Evolutionary conservation across 495 filamentous ascomycete genomes (phyloP), one percentile per base, ranked within the genome.

Genomic region (Aspergillus olivimuriae): DNA sequence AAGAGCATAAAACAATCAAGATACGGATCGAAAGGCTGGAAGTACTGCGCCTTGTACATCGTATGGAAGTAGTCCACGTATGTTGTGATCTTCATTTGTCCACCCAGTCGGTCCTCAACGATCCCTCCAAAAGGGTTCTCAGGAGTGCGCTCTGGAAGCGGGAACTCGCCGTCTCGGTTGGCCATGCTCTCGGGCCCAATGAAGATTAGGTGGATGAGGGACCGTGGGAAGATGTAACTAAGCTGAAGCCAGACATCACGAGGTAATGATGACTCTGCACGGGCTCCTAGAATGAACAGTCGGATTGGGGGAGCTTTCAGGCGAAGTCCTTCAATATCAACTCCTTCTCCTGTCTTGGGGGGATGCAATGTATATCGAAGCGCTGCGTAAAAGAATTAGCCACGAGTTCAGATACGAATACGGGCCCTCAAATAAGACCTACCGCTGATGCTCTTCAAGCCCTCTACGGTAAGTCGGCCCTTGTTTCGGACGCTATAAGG

Each of bases 21-120:
- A 62, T 99, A 99, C 1, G 92, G 92, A 61, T 99, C 92, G 64
- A 87, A 96, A 0, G 94, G 94, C 18, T 84, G 76, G 69, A 97
- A 99, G 43, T 86, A 73, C 22, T 84, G 78, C 1, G 91, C 82
- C 53, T 91, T 80, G 66, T 97, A 90, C 55, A 99, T 76, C 1
- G 89, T 96, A 61, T 99, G 90, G 71, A 90, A 99, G 66, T 99
- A 96, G 46, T 99, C 94, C 18, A 96, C 90, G 53, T 88, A 95
- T 0, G 92, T 99, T 55, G 80, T 88, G 50, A 99, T 94, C 70
- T 97, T 97, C 80, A 95, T 80, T 42, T 80, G 78, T 15, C 82
- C 78, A 52, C 81, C 83, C 2, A 97, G 73, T 14, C 91, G 75
- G 59, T 89, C 89, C 66, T 99, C 94, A 6, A 95, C 81, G 17